Evolutionary conservation across 768 basidiomycete genomes (phyloP).

Genomic region (Leccinum ochraceum): DNA sequence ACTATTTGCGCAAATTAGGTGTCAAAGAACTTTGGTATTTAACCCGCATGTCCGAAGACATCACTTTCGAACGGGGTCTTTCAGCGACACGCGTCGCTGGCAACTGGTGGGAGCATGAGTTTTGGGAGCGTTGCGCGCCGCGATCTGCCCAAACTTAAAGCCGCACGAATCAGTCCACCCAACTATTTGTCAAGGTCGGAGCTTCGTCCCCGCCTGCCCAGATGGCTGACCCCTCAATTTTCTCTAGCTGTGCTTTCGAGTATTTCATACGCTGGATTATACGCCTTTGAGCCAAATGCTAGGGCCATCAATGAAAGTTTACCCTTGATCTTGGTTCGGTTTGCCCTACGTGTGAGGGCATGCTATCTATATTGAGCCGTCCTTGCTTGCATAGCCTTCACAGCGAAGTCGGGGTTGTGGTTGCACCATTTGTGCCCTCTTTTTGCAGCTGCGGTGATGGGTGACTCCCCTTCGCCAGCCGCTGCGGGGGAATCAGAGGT

Average conservation of each 20-base stretch:
- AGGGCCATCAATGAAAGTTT: conserved; percentile 2
- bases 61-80: conserved; percentile 34
- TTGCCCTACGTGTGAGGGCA: not conserved
- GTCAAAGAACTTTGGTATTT: conserved; percentile 71
- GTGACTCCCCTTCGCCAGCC: conserved; percentile 1
- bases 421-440: conserved; percentile 18
- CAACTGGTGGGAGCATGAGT: conserved; percentile 58
- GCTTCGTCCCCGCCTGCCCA: conserved; percentile 18
- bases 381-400: conserved; percentile 3
- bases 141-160: conserved; percentile 17
- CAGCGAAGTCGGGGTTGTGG: conserved; percentile 11
- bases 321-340: conserved; percentile 4
- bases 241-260: conserved; percentile 16
- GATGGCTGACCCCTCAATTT: conserved; percentile 14
- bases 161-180: conserved; percentile 7
- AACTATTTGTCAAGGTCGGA: conserved; percentile 25
- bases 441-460: conserved; percentile 8
- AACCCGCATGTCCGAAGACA: conserved; percentile 35
- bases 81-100: conserved; percentile 47
- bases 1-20: conserved; percentile 63
- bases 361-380: conserved; percentile 8
- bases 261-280: conserved; percentile 19
- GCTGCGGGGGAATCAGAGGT: conserved; percentile 11
- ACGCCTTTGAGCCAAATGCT: conserved; percentile 10
- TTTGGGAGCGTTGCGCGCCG: conserved; percentile 46